Evolutionary conservation across 2,329 filamentous ascomycete species (phyloP).

Genomic region (Ceratocystis eucalypticola): DNA sequence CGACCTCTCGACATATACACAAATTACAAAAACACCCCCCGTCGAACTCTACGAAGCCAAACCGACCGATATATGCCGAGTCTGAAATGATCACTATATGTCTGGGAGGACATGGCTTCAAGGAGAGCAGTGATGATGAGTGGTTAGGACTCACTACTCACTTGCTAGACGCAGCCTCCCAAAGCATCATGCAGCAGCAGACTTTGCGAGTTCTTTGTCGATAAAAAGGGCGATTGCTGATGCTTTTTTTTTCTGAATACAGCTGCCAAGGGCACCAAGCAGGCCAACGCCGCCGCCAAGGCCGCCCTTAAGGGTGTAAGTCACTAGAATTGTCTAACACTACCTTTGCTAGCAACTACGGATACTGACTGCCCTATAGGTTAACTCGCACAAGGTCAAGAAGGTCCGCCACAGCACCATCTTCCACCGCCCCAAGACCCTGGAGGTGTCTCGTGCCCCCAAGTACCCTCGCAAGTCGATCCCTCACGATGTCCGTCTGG

Average conservation of each 20-base stretch:
- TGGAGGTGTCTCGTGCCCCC: constrained; percentile 75
- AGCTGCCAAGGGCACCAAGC: constrained; percentile 59
- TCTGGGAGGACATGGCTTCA: constrained; percentile 2
- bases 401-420: constrained; percentile 87
- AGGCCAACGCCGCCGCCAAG: constrained; percentile 91
- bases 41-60: constrained; percentile 15
- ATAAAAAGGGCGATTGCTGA: constrained; percentile 54
- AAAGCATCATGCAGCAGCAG: constrained; percentile 56
- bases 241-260: constrained; percentile 33
- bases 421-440: constrained; percentile 97
- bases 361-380: constrained; percentile 26
- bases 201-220: constrained; percentile 57
- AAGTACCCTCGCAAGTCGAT: constrained; percentile 97
- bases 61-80: constrained; percentile 19
- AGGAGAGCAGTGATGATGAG: constrained; percentile 2
- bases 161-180: constrained; percentile 15
- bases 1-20: constrained; percentile 2
- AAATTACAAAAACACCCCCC: background rate
- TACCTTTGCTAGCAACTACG: background rate
- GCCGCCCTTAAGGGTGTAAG: constrained; percentile 91
- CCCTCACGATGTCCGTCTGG: constrained; percentile 76
- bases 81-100: constrained; percentile 17
- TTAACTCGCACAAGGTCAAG: constrained; percentile 63
- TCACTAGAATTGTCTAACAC: constrained; percentile 24
- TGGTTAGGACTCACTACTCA: background rate